These are phyloP conservation scores for Elongisporangium prolatum DNA, from an alignment of 352 stramenopile genomes.

Conservation along the genomic window DNA sequence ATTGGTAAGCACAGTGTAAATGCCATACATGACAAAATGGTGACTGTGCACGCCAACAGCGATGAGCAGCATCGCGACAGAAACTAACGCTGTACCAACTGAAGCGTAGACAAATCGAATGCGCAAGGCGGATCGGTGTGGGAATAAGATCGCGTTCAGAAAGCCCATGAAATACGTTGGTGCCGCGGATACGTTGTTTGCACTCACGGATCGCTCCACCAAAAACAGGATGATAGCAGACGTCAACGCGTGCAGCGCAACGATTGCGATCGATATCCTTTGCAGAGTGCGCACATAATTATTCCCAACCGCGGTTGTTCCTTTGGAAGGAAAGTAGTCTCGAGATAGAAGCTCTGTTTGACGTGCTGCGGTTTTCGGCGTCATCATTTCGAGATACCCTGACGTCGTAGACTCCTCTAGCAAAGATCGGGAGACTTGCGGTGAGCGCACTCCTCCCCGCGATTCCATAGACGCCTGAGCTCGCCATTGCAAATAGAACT, in stretches of 20 bases:
- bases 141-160: slow-evolving; percentile 37
- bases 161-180: slow-evolving; percentile 38
- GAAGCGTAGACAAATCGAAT: slow-evolving; percentile 34
- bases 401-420: background rate
- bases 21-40: slow-evolving; percentile 19
- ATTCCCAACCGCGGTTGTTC: background rate
- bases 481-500: slow-evolving; percentile 27
- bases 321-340: background rate
- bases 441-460: slow-evolving; percentile 15
- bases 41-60: slow-evolving; percentile 4
- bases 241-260: slow-evolving; percentile 26
- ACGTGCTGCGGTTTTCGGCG: background rate
- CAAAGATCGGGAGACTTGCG: background rate
- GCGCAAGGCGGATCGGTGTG: slow-evolving; percentile 34
- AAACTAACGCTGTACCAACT: slow-evolving; percentile 11
- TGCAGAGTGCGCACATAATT: slow-evolving; percentile 30
- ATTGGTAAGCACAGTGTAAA: slow-evolving; percentile 24
- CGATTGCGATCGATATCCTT: slow-evolving; percentile 20
- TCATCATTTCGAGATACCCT: background rate
- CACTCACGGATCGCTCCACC: slow-evolving; percentile 18
- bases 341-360: background rate
- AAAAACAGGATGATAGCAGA: slow-evolving; percentile 34
- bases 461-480: slow-evolving; percentile 11
- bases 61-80: slow-evolving; percentile 4
- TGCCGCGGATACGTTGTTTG: slow-evolving; percentile 18